phyloP scores from a whole-genome alignment of 1,284 basidiomycete genomes.

The Takashimella tepidaria region DNA sequence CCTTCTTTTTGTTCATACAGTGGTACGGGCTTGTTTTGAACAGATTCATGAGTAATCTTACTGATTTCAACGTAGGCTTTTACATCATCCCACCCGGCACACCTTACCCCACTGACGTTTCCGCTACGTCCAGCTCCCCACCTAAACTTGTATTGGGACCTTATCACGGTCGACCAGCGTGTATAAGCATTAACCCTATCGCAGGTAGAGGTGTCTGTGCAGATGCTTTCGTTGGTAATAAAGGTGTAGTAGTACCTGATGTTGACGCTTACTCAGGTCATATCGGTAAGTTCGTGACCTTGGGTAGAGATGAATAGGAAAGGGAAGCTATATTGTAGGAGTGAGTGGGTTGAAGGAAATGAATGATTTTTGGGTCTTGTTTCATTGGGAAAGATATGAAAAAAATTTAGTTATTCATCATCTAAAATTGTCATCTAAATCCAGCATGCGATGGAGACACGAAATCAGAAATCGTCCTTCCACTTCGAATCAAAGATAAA shows the following conservation, averaged over 20 bases:
- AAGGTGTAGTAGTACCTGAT: conserved; percentile 62
- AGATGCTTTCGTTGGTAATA: conserved; percentile 58
- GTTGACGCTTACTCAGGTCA: conserved; percentile 78
- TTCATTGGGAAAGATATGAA: too few species aligned
- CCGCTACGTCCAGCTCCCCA: conserved; percentile 1
- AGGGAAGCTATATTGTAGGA: too few species aligned
- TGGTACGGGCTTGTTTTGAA: too few species aligned
- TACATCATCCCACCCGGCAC: conserved; percentile 63
- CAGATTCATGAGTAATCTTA: neutral
- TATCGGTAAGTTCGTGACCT: conserved; percentile 51
- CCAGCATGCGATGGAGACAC: conserved; percentile 75
- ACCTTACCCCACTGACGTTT: too few species aligned
- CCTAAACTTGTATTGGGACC: conserved; percentile 64
- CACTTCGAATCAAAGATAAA: conserved; percentile 50
- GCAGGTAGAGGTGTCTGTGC: conserved; percentile 73
- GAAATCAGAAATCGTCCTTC: conserved; percentile 78
- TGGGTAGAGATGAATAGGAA: too few species aligned
- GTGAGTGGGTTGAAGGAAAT: neutral
- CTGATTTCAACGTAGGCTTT: conserved; percentile 58
- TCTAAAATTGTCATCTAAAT: too few species aligned
- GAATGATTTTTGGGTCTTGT: too few species aligned
- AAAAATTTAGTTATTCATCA: too few species aligned
- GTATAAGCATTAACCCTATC: conserved; percentile 65
- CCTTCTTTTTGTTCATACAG: too few species aligned
- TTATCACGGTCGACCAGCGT: conserved; percentile 82